Evolutionary conservation across 1,284 basidiomycete species (phyloP).

Genomic region (Naganishia cerealis): DNA sequence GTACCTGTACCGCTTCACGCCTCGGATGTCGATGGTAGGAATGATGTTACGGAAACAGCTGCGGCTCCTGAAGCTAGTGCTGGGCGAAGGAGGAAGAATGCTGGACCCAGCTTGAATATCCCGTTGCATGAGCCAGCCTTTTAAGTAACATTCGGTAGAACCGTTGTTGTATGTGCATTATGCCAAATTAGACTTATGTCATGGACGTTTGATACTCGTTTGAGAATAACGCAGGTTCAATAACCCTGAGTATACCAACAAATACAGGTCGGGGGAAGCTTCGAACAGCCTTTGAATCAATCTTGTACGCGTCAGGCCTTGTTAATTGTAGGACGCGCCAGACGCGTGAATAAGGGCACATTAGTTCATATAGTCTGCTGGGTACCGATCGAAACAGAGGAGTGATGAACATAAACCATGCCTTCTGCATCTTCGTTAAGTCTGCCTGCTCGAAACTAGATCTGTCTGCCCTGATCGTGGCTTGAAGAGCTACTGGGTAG

Average conservation of each 20-base stretch:
- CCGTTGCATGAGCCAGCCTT: constrained; percentile 14
- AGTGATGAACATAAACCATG: background rate
- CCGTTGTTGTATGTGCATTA: background rate
- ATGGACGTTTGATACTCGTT: background rate
- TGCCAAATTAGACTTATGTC: background rate
- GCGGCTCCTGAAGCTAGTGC: constrained; percentile 20
- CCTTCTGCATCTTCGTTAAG: background rate
- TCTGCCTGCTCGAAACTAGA: background rate
- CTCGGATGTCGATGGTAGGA: background rate
- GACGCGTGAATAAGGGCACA: background rate
- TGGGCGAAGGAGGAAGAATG: constrained; percentile 3
- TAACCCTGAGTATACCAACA: too few species aligned
- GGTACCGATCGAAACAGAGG: too few species aligned
- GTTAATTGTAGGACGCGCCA: background rate
- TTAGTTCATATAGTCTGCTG: background rate
- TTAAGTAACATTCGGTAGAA: background rate
- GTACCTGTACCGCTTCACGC: background rate
- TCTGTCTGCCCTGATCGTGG: background rate
- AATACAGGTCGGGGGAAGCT: too few species aligned
- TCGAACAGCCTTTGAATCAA: too few species aligned
- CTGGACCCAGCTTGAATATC: constrained; percentile 1
- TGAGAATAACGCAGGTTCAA: background rate
- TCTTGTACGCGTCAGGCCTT: too few species aligned
- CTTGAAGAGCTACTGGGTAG: background rate
- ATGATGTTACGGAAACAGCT: constrained; percentile 1